Evolutionary conservation across 2,329 filamentous ascomycete genomes (phyloP).

Genomic region (Sporothrix protearum): DNA sequence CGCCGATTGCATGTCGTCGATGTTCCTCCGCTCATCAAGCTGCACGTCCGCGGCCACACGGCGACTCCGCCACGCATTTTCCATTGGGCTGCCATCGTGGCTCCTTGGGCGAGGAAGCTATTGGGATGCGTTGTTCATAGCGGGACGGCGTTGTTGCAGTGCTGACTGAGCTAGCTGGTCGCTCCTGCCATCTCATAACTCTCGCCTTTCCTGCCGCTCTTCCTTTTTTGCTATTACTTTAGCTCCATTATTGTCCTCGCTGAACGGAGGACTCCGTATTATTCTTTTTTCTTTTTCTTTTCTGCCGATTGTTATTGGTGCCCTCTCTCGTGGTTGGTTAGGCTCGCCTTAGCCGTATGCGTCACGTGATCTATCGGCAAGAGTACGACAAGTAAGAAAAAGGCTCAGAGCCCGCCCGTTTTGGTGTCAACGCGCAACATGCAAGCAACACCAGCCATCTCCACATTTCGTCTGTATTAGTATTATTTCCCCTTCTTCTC

Average conservation of each 20-base stretch:
- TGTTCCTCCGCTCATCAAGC: background rate
- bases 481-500: background rate
- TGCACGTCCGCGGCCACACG: background rate
- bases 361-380: slow-evolving; percentile 19
- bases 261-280: background rate
- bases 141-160: too few relatives aligned
- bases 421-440: background rate
- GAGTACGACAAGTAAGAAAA: slow-evolving; percentile 14
- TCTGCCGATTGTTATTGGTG: background rate
- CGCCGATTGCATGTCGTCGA: background rate
- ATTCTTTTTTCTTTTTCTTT: background rate
- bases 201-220: background rate
- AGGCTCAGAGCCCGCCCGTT: slow-evolving; percentile 25
- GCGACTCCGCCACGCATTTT: background rate
- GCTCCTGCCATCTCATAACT: background rate
- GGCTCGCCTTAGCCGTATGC: background rate
- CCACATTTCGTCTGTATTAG: background rate
- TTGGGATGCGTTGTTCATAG: slow-evolving; percentile 11
- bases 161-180: background rate
- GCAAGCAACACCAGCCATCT: slow-evolving; percentile 9
- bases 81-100: background rate
- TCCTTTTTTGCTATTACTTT: background rate
- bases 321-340: slow-evolving; percentile 14
- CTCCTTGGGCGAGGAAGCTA: background rate
- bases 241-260: background rate